Evolutionary conservation across 1,284 basidiomycete genomes (phyloP), one percentile per base, ranked within the genome.

Genomic region (Fomitopsis palustris): DNA sequence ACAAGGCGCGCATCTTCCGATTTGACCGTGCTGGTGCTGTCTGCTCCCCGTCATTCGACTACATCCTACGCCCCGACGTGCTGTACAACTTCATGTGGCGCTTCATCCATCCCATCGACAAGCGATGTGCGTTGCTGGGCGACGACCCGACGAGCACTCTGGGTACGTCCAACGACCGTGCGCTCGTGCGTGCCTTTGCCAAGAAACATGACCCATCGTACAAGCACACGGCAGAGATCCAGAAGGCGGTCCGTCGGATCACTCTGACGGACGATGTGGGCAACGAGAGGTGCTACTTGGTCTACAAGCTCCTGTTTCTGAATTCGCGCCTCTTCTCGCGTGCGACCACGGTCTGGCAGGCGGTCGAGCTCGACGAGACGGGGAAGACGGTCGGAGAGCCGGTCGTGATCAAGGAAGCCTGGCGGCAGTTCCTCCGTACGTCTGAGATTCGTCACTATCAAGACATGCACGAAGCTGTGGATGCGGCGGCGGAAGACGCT

Each of bases 71-170:
- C 7, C 61, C 60, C 1, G 23, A 54, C 12, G 12, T 61, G 27
- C 14, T 64, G 2, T 61, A 52, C 7, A 53, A 43, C 1, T 66
- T 66, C 55, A 53, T 63, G 17, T 64, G 62, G 61, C 49, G 56
- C 7, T 61, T 64, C 39, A 53, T 60, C 4, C 45, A 66, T 35
- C 65, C 65, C 0, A 6, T 17, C 5, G 35, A 38, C 53, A 51
- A 55, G 9, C 53, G 51, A 17, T 41, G 49, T 17, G 9, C 55
- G 1, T 38, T 62, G 17, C 54, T 62, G 29, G 65, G 62, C 14
- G 27, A 23, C 23, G 65, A 66, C 27, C 56, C 60, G 1, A 58
- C 61, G 10, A 6, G n/a, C 3, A 12, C 0, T 31, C 56, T 7
- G 2, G 31, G 47, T 25, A 51, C 58, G 8, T 58, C 45, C 2